Evolutionary conservation across 768 basidiomycete species (phyloP), one percentile per base, ranked within the genome.

Genomic region (Lactarius vividus): DNA sequence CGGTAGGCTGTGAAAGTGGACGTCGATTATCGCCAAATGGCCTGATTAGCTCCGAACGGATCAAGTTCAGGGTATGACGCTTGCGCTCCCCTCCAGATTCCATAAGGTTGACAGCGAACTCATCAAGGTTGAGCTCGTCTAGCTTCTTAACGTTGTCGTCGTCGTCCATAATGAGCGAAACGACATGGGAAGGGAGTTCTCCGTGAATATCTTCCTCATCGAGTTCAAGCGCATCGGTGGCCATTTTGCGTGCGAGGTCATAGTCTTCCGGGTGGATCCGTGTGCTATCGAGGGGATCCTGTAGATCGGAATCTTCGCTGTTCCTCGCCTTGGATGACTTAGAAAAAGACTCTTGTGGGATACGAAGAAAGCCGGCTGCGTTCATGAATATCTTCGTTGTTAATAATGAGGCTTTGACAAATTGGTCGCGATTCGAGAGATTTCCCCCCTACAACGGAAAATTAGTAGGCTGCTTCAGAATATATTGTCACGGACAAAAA

Each of bases 241-340:
- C 96, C 95, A 99, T 97, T 80, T 98, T 98, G 40, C 94, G 88
- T 4, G 97, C 96, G 44, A 98, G 83, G 70, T 98, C 96, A 73
- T 98, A 99, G 77, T 99, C 97, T 74, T 96, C 93, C 7, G 94
- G 94, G 73, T 99, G 97, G 61, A 99, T 93, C 23, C 97, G 91
- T 42, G 96, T 98, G 73, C 88, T 88, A 73, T 99, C 97, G 60
- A 99, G 81, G 4, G 96, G 93, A 75, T 99, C 97, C 10, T 88
- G 85, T 62, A 85, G 82, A 54, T 91, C 89, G 44, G 85, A 83
- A 55, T 86, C 85, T 37, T 88, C 86, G 65, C 78, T 77, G 58
- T 83, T 81, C 42, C 83, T 81, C 53, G 83, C 82, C 76, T 91
- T 91, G 37, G 79, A 72, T 53, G 82, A 80, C 71, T 85, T 88